phyloP scores from a whole-genome alignment of 345 rosid genomes.

The Eucalyptus cloeziana region DNA sequence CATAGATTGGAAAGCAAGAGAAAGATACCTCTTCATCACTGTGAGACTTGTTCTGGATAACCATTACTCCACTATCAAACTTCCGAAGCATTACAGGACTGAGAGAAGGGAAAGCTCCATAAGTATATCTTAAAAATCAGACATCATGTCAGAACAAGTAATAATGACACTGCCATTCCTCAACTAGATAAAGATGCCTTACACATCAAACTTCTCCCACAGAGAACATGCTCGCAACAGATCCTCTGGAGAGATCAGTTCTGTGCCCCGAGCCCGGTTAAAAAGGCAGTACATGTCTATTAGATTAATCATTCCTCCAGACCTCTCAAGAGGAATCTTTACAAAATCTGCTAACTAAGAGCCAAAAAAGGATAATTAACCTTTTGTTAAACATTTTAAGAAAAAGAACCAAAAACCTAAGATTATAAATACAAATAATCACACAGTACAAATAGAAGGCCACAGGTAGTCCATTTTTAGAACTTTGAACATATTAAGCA shows the following conservation, averaged over 20 bases:
- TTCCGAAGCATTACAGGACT: slow-evolving; percentile 97
- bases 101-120: slow-evolving; percentile 8
- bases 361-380: slow-evolving; percentile 1
- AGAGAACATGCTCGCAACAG: slow-evolving; percentile 85
- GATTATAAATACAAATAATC: background rate
- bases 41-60: slow-evolving; percentile 86
- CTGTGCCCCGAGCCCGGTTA: slow-evolving; percentile 97
- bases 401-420: background rate
- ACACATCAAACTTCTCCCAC: slow-evolving; percentile 97
- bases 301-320: slow-evolving; percentile 95
- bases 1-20: background rate
- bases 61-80: slow-evolving; percentile 96
- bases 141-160: background rate
- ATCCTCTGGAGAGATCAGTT: slow-evolving; percentile 94
- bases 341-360: slow-evolving; percentile 91
- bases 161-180: background rate
- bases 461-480: background rate
- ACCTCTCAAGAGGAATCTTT: slow-evolving; percentile 69
- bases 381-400: background rate
- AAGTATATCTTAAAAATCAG: background rate
- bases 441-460: background rate
- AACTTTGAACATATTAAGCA: background rate
- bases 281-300: slow-evolving; percentile 87
- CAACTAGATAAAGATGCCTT: background rate
- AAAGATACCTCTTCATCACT: slow-evolving; percentile 80